These are phyloP conservation scores for Hemileia vastatrix DNA, from an alignment of 1,284 basidiomycete species.

Conservation along the genomic window DNA sequence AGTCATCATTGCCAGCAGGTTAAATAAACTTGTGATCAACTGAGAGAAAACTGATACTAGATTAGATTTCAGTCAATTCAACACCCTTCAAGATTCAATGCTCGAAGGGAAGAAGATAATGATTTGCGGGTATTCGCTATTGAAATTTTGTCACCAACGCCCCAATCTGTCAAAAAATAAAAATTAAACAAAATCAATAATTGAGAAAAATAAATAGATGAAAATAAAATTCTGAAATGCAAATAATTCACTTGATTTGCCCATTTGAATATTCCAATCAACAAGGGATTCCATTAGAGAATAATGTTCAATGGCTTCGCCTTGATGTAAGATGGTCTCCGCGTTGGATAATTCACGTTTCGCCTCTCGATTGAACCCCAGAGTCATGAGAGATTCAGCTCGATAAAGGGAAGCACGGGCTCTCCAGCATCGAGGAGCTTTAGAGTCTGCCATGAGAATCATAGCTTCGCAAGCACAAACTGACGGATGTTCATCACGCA, in stretches of 20 bases:
- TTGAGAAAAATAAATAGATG: background rate
- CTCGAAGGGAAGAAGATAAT: slow-evolving; percentile 10
- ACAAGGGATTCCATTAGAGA: slow-evolving; percentile 12
- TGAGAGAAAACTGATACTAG: too few species aligned
- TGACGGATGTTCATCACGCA: slow-evolving; percentile 10
- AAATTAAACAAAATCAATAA: too few species aligned
- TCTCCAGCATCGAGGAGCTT: slow-evolving; percentile 14
- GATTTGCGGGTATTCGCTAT: background rate
- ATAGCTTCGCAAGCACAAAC: slow-evolving; percentile 7
- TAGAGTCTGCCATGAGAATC: slow-evolving; percentile 5
- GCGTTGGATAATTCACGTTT: background rate
- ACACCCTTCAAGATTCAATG: slow-evolving; percentile 16
- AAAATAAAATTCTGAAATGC: background rate
- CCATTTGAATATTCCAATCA: slow-evolving; percentile 18
- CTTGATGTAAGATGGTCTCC: background rate
- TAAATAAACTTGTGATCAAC: too few species aligned
- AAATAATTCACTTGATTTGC: slow-evolving; percentile 17
- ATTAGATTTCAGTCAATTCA: slow-evolving; percentile 1
- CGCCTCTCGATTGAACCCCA: slow-evolving; percentile 8
- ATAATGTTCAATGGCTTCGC: background rate
- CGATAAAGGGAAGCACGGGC: slow-evolving; percentile 13
- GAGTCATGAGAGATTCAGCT: slow-evolving; percentile 14
- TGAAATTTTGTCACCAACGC: background rate
- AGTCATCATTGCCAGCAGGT: too few species aligned
- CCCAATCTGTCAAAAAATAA: background rate